Evolutionary conservation across 805 yeast genomes (phyloP).

Genomic region (Sugiyamaella valdiviana): DNA sequence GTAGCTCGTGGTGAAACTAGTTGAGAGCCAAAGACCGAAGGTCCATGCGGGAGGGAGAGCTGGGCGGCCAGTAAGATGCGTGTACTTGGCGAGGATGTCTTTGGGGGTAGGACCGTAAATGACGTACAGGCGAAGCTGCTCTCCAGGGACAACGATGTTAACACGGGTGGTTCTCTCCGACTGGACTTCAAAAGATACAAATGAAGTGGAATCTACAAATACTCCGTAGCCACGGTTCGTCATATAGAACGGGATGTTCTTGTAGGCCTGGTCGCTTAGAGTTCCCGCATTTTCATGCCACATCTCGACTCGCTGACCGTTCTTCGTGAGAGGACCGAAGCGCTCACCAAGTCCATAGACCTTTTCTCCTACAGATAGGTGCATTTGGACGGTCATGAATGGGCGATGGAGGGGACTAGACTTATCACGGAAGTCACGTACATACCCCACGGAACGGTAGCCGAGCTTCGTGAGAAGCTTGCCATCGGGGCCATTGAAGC

Average conservation of each 20-base stretch:
- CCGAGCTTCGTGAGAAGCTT: conserved; percentile 32
- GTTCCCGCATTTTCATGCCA: conserved; percentile 40
- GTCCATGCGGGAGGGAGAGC: conserved; percentile 38
- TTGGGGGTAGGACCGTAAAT: conserved; percentile 35
- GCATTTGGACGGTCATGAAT: conserved; percentile 31
- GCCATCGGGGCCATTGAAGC: conserved; percentile 9
- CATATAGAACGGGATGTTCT: conserved; percentile 35
- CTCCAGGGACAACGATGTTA: conserved; percentile 34
- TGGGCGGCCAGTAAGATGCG: conserved; percentile 33
- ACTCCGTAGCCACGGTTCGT: conserved; percentile 35
- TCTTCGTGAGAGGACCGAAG: conserved; percentile 35
- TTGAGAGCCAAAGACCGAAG: conserved; percentile 37
- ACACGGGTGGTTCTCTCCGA: conserved; percentile 36
- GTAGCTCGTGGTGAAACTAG: conserved; percentile 36
- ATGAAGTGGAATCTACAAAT: conserved; percentile 32
- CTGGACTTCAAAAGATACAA: conserved; percentile 34
- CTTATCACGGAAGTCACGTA: conserved; percentile 25
- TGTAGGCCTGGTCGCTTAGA: conserved; percentile 35
- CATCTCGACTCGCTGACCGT: conserved; percentile 36
- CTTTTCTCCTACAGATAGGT: conserved; percentile 34
- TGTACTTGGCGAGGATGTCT: conserved; percentile 29
- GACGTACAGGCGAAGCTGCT: conserved; percentile 29
- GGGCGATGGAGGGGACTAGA: not conserved
- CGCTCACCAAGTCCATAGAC: conserved; percentile 37
- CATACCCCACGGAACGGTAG: conserved; percentile 33